Conservation (phyloP, 169 alveolate genomes). For the Cyclospora cayetanensis region DNA sequence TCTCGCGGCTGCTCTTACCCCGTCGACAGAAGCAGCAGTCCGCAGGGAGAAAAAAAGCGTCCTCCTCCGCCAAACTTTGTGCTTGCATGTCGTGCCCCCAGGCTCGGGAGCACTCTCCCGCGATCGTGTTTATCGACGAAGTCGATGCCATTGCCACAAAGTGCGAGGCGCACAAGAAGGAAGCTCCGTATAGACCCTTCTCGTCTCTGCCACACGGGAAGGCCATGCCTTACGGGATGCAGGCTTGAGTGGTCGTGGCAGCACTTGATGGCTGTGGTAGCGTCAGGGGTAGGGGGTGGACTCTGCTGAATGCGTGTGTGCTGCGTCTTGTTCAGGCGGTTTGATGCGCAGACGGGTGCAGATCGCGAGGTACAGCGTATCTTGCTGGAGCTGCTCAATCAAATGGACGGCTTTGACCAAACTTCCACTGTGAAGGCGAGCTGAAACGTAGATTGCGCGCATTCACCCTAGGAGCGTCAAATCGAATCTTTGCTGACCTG, state of each 20-base stretch:
- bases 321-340: slow-evolving; percentile 78
- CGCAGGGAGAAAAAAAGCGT: too few relatives aligned
- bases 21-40: neutral
- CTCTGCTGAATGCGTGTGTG: neutral
- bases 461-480: too few relatives aligned
- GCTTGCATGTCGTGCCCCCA: neutral
- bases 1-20: neutral
- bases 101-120: slow-evolving; percentile 98
- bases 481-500: too few relatives aligned
- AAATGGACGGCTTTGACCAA: slow-evolving; percentile 99
- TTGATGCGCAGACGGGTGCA: slow-evolving; percentile 79
- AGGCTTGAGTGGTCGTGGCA: too few relatives aligned
- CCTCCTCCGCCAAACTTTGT: neutral
- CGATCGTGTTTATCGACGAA: slow-evolving; percentile 98
- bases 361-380: slow-evolving; percentile 94
- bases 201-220: too few relatives aligned
- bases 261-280: too few relatives aligned
- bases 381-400: slow-evolving; percentile 95
- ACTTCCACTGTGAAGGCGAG: slow-evolving; percentile 91
- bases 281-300: too few relatives aligned
- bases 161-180: too few relatives aligned
- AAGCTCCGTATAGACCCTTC: too few relatives aligned
- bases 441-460: too few relatives aligned
- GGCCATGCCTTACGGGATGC: too few relatives aligned
- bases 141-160: slow-evolving; percentile 98